A percentile compares a stretch with the other conserved stretches of the same genome.
Conservation (phyloP, 2,329 filamentous ascomycete species). For the Verticillium tricorpus region DNA sequence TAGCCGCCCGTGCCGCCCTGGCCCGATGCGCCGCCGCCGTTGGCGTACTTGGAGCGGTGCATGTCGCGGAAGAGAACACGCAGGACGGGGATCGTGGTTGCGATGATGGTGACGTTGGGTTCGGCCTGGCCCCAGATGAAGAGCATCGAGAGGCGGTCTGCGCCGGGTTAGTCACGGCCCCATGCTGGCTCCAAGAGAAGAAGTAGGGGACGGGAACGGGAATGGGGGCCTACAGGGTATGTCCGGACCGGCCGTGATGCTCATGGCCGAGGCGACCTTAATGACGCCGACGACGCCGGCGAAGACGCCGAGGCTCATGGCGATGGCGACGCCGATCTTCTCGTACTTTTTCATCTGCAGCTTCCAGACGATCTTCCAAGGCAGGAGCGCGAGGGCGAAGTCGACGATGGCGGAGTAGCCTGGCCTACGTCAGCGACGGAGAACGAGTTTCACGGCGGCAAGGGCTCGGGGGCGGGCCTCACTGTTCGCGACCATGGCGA, state of each 20-base stretch:
- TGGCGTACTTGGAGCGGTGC: neutral
- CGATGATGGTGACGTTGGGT: slow-evolving; percentile 9
- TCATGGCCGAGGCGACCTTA: slow-evolving; percentile 17
- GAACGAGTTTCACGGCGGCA: no score
- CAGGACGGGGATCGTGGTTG: slow-evolving; percentile 9
- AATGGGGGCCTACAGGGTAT: slow-evolving; percentile 1
- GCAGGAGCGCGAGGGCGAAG: slow-evolving; percentile 11
- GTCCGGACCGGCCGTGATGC: slow-evolving; percentile 2
- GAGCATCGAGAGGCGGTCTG: slow-evolving; percentile 1
- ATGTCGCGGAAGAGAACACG: slow-evolving; percentile 8
- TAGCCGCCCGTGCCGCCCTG: neutral
- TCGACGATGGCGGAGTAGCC: slow-evolving; percentile 7
- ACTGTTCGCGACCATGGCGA: slow-evolving; percentile 6
- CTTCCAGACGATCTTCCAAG: slow-evolving; percentile 20
- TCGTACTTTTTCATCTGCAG: slow-evolving; percentile 21
- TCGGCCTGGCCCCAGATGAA: slow-evolving; percentile 11
- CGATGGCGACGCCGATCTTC: slow-evolving; percentile 19
- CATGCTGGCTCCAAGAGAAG: neutral
- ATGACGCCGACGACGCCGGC: slow-evolving; percentile 25
- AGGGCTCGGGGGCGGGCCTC: no score
- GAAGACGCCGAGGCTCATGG: slow-evolving; percentile 22
- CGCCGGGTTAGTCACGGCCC: neutral
- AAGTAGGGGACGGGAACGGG: no score
- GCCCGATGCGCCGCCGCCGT: neutral
- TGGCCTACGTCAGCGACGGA: neutral